phyloP scores from a whole-genome alignment of 2,329 filamentous ascomycete species.

The Anthostomella pinea region DNA sequence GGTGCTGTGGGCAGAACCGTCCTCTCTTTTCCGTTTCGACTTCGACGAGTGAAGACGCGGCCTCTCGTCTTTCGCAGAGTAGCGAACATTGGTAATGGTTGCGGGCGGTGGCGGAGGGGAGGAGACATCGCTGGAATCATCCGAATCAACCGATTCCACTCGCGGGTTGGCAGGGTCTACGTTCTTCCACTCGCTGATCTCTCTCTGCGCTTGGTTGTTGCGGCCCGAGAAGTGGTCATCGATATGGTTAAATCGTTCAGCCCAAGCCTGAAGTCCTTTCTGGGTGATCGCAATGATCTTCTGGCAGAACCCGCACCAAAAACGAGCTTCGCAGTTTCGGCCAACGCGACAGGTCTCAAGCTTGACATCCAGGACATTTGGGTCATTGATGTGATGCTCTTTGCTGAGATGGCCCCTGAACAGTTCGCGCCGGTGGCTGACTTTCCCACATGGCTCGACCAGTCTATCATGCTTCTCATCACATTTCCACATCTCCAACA shows the following conservation, averaged over 20 bases:
- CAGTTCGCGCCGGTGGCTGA: conserved; percentile 55
- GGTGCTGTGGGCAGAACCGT: conserved; percentile 5
- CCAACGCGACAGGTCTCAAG: conserved; percentile 59
- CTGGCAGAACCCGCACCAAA: conserved; percentile 87
- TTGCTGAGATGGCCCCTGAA: conserved; percentile 61
- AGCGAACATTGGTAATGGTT: conserved; percentile 5
- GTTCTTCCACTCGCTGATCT: conserved; percentile 56
- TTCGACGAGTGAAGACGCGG: conserved; percentile 6
- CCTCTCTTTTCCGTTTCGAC: conserved; percentile 25
- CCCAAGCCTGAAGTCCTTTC: conserved; percentile 54
- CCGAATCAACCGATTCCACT: conserved; percentile 18
- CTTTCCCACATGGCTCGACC: conserved; percentile 49
- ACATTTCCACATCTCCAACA: conserved; percentile 71
- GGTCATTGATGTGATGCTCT: conserved; percentile 42
- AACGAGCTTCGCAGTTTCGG: conserved; percentile 60
- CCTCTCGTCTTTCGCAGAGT: conserved; percentile 1
- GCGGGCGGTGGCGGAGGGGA: conserved; percentile 10
- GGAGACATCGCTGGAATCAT: conserved; percentile 15
- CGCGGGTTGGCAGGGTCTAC: conserved; percentile 29
- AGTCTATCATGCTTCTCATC: conserved; percentile 34
- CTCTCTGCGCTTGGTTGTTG: conserved; percentile 32
- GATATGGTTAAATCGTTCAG: conserved; percentile 66
- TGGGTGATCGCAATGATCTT: conserved; percentile 50
- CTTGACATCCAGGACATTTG: conserved; percentile 37
- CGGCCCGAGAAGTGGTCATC: conserved; percentile 66